Evolutionary conservation across 1,139 yeast genomes (phyloP).

Genomic region (Lodderomyces pseudojiufengensis): DNA sequence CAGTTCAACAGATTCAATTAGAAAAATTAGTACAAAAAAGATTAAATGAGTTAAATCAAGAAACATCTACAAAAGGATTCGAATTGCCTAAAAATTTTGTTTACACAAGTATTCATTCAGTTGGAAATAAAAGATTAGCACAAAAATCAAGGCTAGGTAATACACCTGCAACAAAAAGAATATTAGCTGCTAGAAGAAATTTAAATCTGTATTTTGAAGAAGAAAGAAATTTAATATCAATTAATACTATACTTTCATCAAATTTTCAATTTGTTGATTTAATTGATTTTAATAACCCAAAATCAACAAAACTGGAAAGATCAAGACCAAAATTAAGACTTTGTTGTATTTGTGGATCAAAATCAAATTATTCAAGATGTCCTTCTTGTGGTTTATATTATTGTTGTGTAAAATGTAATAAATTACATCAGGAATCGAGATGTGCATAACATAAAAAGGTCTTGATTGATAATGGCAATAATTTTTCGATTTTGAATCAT

Average conservation of each 20-base stretch:
- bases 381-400: slow-evolving; percentile 38
- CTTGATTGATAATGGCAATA: too few species aligned
- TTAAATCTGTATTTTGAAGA: slow-evolving; percentile 47
- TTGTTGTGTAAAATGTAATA: slow-evolving; percentile 42
- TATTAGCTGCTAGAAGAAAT: slow-evolving; percentile 43
- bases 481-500: too few species aligned
- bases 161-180: slow-evolving; percentile 44
- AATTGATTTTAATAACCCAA: slow-evolving; percentile 17
- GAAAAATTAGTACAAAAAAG: slow-evolving; percentile 40
- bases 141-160: slow-evolving; percentile 37
- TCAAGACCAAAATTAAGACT: slow-evolving; percentile 35
- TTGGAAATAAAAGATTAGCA: slow-evolving; percentile 15
- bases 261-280: slow-evolving; percentile 43
- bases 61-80: slow-evolving; percentile 26
- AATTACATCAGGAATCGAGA: slow-evolving; percentile 42
- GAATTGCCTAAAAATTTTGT: slow-evolving; percentile 44
- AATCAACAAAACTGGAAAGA: slow-evolving; percentile 16
- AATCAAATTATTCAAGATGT: slow-evolving; percentile 40
- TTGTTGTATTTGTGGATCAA: slow-evolving; percentile 43
- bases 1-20: slow-evolving; percentile 42
- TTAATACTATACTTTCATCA: slow-evolving; percentile 38
- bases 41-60: slow-evolving; percentile 35
- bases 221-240: slow-evolving; percentile 42
- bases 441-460: slow-evolving; percentile 23
- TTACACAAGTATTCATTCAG: slow-evolving; percentile 30